Evolutionary conservation across 495 filamentous ascomycete species (phyloP).

Genomic region (Lichenothelia convexa): DNA sequence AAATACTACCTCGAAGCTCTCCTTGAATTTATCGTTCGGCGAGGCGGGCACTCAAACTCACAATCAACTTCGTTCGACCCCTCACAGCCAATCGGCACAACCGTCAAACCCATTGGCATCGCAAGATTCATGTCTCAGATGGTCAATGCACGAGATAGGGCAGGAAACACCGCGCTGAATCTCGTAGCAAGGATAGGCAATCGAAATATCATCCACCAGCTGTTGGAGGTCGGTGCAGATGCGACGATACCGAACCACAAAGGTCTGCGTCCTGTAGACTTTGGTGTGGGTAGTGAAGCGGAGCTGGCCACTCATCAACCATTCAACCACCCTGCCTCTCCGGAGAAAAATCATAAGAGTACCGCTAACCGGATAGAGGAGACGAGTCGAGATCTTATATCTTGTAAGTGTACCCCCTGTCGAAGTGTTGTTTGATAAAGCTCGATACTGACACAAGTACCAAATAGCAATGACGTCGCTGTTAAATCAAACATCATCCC

Average conservation of each 20-base stretch:
- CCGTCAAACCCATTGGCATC: slow-evolving; percentile 50
- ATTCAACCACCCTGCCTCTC: slow-evolving; percentile 19
- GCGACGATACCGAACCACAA: slow-evolving; percentile 74
- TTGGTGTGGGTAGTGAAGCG: slow-evolving; percentile 61
- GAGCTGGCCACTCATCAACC: slow-evolving; percentile 8
- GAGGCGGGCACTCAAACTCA: slow-evolving; percentile 10
- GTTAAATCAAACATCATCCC: slow-evolving; percentile 50
- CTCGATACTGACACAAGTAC: neutral
- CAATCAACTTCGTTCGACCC: slow-evolving; percentile 10
- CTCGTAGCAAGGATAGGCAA: slow-evolving; percentile 83
- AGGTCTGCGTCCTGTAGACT: slow-evolving; percentile 71
- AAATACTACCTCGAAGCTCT: slow-evolving; percentile 88
- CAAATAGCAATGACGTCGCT: slow-evolving; percentile 49
- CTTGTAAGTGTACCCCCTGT: slow-evolving; percentile 2
- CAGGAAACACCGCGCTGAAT: slow-evolving; percentile 87
- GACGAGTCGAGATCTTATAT: slow-evolving; percentile 51
- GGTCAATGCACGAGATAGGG: slow-evolving; percentile 80
- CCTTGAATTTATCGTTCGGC: slow-evolving; percentile 76
- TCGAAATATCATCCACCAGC: slow-evolving; percentile 73
- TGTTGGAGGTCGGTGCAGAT: slow-evolving; percentile 85
- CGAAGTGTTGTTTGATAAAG: too few relatives aligned
- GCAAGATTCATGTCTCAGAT: slow-evolving; percentile 88
- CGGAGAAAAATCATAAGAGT: slow-evolving; percentile 13
- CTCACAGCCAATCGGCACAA: too few relatives aligned
- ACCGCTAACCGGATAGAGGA: slow-evolving; percentile 29